A percentile compares a stretch with the other conserved stretches of the same genome.
Conservation (phyloP, 139 green algal species). For the Monoraphidium neglectum region DNA sequence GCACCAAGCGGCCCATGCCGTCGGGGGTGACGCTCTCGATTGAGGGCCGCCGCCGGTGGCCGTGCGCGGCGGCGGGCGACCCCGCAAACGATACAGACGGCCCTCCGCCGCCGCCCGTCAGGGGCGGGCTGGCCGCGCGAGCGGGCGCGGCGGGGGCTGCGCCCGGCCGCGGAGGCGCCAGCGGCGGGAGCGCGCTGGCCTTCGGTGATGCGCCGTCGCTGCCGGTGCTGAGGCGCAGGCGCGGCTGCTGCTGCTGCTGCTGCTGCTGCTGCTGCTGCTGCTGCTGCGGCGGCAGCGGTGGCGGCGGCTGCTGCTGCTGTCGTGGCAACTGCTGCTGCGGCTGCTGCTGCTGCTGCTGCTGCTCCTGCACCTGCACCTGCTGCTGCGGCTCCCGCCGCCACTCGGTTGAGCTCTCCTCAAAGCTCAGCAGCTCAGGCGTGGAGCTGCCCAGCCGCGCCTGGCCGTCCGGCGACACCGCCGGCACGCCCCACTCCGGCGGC, state of each 20-base stretch:
- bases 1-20: not conserved
- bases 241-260: not conserved
- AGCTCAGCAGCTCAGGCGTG: no score
- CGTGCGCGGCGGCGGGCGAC: not conserved
- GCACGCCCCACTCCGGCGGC: no score
- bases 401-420: no score
- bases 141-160: slow-evolving; percentile 18
- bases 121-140: slow-evolving; percentile 11
- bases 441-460: no score
- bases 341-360: slow-evolving; percentile 12
- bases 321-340: slow-evolving; percentile 15
- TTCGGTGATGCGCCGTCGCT: slow-evolving; percentile 4
- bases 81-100: not conserved
- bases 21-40: not conserved
- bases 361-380: no score
- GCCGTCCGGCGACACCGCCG: no score
- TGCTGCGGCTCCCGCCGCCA: no score
- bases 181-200: not conserved
- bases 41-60: not conserved
- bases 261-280: slow-evolving; percentile 13
- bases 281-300: not conserved
- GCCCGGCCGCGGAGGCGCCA: not conserved
- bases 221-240: slow-evolving; percentile 2
- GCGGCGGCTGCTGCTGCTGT: not conserved
- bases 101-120: not conserved